phyloP scores from a whole-genome alignment of 2,329 filamentous ascomycete species.

The Colletotrichum tropicale region DNA sequence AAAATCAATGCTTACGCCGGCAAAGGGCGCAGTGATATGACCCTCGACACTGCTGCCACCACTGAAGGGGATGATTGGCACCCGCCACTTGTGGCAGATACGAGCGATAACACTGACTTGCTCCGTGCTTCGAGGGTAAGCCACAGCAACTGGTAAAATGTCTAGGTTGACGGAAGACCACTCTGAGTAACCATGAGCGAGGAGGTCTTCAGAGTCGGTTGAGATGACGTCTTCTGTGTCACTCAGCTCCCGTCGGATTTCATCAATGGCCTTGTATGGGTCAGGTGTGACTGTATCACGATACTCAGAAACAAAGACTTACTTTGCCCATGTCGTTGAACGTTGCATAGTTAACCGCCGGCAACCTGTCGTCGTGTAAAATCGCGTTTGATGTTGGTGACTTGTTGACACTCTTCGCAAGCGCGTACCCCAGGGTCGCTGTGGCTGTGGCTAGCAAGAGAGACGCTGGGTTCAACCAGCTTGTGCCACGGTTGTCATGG shows the following conservation, averaged over 20 bases:
- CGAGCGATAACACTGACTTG: neutral
- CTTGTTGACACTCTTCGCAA: neutral
- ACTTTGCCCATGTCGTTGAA: neutral
- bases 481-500: neutral
- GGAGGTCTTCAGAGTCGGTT: neutral
- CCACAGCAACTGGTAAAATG: neutral
- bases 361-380: neutral
- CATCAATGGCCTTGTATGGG: conserved; percentile 52
- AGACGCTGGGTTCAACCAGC: neutral
- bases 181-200: neutral
- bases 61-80: conserved; percentile 57
- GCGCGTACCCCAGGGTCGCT: neutral
- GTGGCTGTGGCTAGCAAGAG: neutral
- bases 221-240: conserved; percentile 20
- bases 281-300: neutral
- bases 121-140: neutral
- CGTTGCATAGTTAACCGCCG: neutral
- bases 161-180: neutral
- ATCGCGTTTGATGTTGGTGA: neutral
- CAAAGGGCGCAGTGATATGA: conserved; percentile 69
- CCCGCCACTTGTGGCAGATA: neutral
- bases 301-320: neutral
- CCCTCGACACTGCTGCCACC: conserved; percentile 75
- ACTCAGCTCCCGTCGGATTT: conserved; percentile 51
- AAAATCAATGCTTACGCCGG: conserved; percentile 73